These are phyloP conservation scores for Carex kokanica DNA, from an alignment of 176 grass and related monocot species.

Conservation along the genomic window DNA sequence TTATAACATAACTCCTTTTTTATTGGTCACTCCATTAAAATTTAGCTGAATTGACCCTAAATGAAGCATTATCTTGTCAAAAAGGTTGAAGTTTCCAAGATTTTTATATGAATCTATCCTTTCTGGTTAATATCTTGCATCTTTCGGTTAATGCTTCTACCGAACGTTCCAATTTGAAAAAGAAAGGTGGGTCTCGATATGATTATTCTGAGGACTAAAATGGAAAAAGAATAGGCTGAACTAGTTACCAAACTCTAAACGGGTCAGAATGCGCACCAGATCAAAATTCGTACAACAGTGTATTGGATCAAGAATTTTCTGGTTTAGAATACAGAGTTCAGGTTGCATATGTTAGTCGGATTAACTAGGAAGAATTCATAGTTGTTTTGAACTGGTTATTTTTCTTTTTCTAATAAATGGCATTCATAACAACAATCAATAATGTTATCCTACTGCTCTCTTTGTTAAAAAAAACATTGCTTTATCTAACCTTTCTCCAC, in stretches of 20 bases:
- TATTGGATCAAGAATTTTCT: background rate
- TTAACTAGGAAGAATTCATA: background rate
- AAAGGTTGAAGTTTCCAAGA: background rate
- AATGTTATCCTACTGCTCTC: background rate
- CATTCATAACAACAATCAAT: background rate
- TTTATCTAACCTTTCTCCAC: constrained; percentile 47
- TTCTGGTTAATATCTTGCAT: background rate
- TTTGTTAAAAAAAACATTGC: background rate
- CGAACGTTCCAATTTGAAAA: background rate
- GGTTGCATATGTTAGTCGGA: background rate
- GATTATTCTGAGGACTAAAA: background rate
- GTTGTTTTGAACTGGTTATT: background rate
- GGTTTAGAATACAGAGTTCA: background rate
- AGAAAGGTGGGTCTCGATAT: background rate
- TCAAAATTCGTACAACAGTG: background rate
- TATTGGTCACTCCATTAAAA: no score
- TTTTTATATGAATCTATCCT: background rate
- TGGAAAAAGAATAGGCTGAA: background rate
- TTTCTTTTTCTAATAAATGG: background rate
- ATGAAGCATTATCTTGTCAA: no score
- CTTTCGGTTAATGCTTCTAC: background rate
- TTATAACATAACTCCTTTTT: no score
- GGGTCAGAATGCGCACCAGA: background rate
- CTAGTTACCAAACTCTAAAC: background rate
- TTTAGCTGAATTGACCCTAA: no score